phyloP scores from a whole-genome alignment of 2,329 filamentous ascomycete genomes.

The Neonectria coccinea region DNA sequence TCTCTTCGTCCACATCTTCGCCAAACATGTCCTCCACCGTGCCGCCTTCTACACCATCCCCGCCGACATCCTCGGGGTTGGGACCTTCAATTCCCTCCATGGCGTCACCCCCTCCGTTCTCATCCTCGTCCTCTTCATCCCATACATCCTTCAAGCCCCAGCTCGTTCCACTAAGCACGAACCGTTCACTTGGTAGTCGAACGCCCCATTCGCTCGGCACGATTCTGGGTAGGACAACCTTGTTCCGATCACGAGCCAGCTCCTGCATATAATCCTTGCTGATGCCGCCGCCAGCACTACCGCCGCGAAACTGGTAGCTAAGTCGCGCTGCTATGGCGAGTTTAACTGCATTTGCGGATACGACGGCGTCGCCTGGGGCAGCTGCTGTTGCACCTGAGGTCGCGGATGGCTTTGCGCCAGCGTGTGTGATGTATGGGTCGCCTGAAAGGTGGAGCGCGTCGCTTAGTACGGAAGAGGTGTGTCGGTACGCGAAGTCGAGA shows the following conservation, averaged over 20 bases:
- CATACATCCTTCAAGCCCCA: conserved; percentile 74
- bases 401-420: conserved; percentile 64
- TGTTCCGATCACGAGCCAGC: conserved; percentile 78
- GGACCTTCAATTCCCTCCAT: conserved; percentile 62
- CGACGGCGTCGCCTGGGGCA: conserved; percentile 64
- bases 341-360: conserved; percentile 75
- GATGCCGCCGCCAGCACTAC: conserved; percentile 64
- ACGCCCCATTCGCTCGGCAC: conserved; percentile 75
- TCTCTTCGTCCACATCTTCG: conserved; percentile 67
- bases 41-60: conserved; percentile 62
- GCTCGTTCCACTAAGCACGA: conserved; percentile 73
- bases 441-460: conserved; percentile 77
- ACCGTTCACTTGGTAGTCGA: conserved; percentile 74
- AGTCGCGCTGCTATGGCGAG: conserved; percentile 78
- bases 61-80: conserved; percentile 56
- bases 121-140: conserved; percentile 61
- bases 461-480: conserved; percentile 77
- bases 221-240: conserved; percentile 72
- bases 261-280: conserved; percentile 83
- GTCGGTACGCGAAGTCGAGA: conserved; percentile 88
- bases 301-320: conserved; percentile 74
- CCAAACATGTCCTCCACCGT: conserved; percentile 68
- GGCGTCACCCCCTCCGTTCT: conserved; percentile 58
- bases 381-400: conserved; percentile 61
- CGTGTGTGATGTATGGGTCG: conserved; percentile 74